These are phyloP conservation scores for Conoideocrella luteorostrata DNA, from an alignment of 2,329 filamentous ascomycete species.

Conservation along the genomic window DNA sequence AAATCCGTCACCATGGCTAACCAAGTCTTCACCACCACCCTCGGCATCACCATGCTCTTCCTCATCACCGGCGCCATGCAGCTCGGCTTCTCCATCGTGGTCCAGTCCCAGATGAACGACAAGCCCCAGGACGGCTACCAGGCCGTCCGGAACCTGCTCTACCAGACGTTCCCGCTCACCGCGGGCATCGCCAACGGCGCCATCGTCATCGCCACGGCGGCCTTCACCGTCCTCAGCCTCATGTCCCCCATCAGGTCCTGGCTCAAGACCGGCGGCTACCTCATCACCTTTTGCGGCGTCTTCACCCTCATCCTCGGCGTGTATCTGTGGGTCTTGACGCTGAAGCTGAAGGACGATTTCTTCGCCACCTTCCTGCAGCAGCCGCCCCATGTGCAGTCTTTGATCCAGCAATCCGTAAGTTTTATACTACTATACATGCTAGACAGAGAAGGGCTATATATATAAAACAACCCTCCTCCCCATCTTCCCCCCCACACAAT, in stretches of 20 bases:
- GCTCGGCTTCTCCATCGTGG: conserved; percentile 49
- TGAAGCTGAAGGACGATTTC: conserved; percentile 60
- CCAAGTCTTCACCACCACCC: conserved; percentile 46
- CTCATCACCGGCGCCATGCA: conserved; percentile 47
- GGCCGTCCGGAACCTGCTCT: conserved; percentile 45
- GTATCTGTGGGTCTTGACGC: conserved; percentile 65
- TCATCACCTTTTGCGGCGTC: conserved; percentile 54
- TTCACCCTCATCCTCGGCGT: conserved; percentile 63
- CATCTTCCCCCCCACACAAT: no score
- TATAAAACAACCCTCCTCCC: no score
- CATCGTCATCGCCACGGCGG: conserved; percentile 64
- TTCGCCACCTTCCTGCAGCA: conserved; percentile 54
- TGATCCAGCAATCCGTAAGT: conserved; percentile 64
- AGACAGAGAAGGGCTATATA: no score
- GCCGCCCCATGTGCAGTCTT: conserved; percentile 49
- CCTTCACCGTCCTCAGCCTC: conserved; percentile 64
- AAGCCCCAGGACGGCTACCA: conserved; percentile 37
- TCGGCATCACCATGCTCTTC: conserved; percentile 44
- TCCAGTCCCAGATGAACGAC: conserved; percentile 39
- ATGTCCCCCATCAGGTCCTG: conserved; percentile 60
- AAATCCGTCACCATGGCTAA: conserved; percentile 40
- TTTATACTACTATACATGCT: no score
- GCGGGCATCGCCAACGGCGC: conserved; percentile 67
- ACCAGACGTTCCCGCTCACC: conserved; percentile 48
- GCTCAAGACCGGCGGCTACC: conserved; percentile 63